Conservation (phyloP, 164 flowering plant species). For the Aristolochia californica region DNA sequence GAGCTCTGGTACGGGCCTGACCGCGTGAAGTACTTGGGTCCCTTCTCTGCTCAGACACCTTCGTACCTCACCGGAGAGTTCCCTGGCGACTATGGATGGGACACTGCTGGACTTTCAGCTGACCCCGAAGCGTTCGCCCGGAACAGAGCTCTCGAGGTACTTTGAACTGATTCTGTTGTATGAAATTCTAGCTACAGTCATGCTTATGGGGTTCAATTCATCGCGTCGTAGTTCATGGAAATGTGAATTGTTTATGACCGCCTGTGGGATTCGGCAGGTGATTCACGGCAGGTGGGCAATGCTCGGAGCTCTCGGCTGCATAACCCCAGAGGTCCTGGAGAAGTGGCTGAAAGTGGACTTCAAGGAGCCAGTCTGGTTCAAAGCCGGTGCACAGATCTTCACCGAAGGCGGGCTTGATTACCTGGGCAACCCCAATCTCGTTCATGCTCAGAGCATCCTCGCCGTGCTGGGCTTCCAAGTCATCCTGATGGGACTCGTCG, state of each 20-base stretch:
- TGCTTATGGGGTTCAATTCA: not conserved
- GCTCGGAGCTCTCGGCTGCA: slow-evolving; percentile 75
- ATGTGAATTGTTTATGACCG: too few species aligned
- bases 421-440: slow-evolving; percentile 69
- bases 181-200: not conserved
- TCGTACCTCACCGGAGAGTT: slow-evolving; percentile 88
- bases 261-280: slow-evolving; percentile 23
- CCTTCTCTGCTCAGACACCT: slow-evolving; percentile 94
- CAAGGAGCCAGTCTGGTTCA: slow-evolving; percentile 80
- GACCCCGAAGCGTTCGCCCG: slow-evolving; percentile 93
- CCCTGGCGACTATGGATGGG: slow-evolving; percentile 97
- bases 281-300: slow-evolving; percentile 78
- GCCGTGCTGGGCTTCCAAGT: slow-evolving; percentile 67
- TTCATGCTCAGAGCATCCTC: slow-evolving; percentile 71
- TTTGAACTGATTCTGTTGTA: not conserved
- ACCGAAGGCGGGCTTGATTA: slow-evolving; percentile 70
- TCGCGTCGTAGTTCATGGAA: too few species aligned
- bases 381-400: slow-evolving; percentile 69
- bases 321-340: slow-evolving; percentile 58
- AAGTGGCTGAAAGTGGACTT: slow-evolving; percentile 61
- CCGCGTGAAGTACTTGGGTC: slow-evolving; percentile 90
- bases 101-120: slow-evolving; percentile 89
- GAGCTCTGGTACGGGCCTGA: slow-evolving; percentile 95
- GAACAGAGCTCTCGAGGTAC: slow-evolving; percentile 96
- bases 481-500: slow-evolving; percentile 62